These are phyloP conservation scores for Trichoderma arundinaceum DNA, from an alignment of 2,329 filamentous ascomycete genomes.

Conservation along the genomic window DNA sequence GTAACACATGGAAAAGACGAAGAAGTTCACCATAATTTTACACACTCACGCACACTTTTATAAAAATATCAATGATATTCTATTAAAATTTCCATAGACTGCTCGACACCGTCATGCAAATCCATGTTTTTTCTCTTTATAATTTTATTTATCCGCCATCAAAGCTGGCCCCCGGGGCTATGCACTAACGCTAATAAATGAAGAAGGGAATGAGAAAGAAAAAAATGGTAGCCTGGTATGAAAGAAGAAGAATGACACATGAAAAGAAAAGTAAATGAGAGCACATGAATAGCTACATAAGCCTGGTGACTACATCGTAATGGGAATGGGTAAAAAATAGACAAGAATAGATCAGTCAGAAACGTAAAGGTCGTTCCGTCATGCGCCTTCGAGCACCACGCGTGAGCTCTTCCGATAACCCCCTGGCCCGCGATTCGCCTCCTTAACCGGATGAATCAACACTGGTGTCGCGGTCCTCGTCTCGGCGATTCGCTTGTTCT, in stretches of 20 bases:
- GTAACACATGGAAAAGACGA: slow-evolving; percentile 10
- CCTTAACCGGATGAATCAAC: slow-evolving; percentile 48
- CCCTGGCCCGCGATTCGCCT: slow-evolving; percentile 41
- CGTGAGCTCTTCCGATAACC: slow-evolving; percentile 59
- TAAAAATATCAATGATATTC: slow-evolving; percentile 20
- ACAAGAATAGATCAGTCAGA: slow-evolving; percentile 24
- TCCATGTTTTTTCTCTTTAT: slow-evolving; percentile 8
- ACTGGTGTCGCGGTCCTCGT: slow-evolving; percentile 54
- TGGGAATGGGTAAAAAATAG: not conserved
- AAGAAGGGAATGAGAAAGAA: slow-evolving; percentile 14
- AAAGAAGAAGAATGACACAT: slow-evolving; percentile 19
- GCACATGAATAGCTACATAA: not conserved
- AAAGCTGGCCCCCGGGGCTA: slow-evolving; percentile 18
- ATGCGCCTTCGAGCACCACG: slow-evolving; percentile 56
- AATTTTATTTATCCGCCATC: slow-evolving; percentile 14
- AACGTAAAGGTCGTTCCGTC: slow-evolving; percentile 15
- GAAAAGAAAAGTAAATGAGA: slow-evolving; percentile 7
- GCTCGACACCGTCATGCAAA: slow-evolving; percentile 5
- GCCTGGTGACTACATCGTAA: slow-evolving; percentile 3
- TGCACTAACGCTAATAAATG: slow-evolving; percentile 18
- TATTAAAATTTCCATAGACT: not conserved
- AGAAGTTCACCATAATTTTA: slow-evolving; percentile 1
- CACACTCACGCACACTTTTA: not conserved
- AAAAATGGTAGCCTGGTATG: not conserved
- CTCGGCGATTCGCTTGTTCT: slow-evolving; percentile 43